A percentile compares a stretch with the other conserved stretches of the same genome.
Evolutionary conservation across 345 rosid genomes (phyloP).

Genomic region (Stellera chamaejasme): DNA sequence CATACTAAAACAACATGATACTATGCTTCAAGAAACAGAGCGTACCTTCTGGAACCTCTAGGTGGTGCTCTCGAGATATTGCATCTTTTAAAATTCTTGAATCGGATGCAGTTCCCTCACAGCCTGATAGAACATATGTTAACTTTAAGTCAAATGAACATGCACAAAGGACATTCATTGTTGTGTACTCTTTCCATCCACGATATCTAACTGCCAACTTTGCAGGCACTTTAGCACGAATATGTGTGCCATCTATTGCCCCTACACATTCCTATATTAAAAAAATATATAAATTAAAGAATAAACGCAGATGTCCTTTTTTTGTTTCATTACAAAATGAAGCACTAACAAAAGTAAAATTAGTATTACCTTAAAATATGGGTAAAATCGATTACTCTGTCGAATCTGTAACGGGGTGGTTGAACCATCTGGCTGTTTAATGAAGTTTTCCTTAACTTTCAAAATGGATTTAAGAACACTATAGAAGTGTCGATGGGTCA

Average conservation of each 20-base stretch:
- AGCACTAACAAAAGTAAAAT: too few relatives aligned
- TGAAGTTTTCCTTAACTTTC: too few relatives aligned
- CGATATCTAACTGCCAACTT: not conserved
- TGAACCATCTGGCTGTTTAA: too few relatives aligned
- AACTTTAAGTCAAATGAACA: slow-evolving; percentile 7
- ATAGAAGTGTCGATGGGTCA: too few relatives aligned
- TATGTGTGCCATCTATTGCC: slow-evolving; percentile 1
- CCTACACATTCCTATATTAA: not conserved
- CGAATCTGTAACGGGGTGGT: too few relatives aligned
- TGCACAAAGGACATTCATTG: not conserved
- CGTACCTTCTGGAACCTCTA: too few relatives aligned
- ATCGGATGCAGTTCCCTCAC: not conserved
- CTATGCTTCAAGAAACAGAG: too few relatives aligned
- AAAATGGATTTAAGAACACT: too few relatives aligned
- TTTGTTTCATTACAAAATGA: too few relatives aligned
- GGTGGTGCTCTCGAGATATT: not conserved
- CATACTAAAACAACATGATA: not conserved
- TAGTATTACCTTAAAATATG: too few relatives aligned
- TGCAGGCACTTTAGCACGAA: not conserved
- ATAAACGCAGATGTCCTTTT: too few relatives aligned
- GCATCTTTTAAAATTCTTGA: not conserved
- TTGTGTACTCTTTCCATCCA: not conserved
- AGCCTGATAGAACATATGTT: not conserved
- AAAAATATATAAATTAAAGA: not conserved
- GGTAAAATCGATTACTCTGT: too few relatives aligned